These are phyloP conservation scores for Plasmodium inui DNA, from an alignment of 169 alveolate genomes.

Conservation along the genomic window DNA sequence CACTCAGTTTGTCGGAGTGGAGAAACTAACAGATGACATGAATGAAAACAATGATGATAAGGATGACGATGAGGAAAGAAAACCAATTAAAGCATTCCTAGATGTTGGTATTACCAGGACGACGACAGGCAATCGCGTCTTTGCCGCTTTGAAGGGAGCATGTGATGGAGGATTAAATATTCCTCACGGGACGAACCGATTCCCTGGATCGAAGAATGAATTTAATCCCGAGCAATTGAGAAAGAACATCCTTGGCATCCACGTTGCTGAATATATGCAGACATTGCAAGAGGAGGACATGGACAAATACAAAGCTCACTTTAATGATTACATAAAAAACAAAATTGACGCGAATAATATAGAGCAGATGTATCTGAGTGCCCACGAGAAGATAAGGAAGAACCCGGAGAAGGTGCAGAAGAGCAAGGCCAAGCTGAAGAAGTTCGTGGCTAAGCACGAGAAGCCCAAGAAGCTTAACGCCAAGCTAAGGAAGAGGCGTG, in stretches of 20 bases:
- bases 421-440: slow-evolving; percentile 88
- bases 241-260: slow-evolving; percentile 98
- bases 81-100: slow-evolving; percentile 99
- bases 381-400: slow-evolving; percentile 97
- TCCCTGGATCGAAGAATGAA: slow-evolving; percentile 97
- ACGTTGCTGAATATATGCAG: slow-evolving; percentile 97
- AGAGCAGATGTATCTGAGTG: slow-evolving; percentile 97
- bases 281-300: slow-evolving; percentile 96
- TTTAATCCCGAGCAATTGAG: slow-evolving; percentile 98
- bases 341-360: slow-evolving; percentile 95
- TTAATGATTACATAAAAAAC: slow-evolving; percentile 94
- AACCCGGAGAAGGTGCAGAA: slow-evolving; percentile 93
- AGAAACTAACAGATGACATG: slow-evolving; percentile 90
- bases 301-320: slow-evolving; percentile 95
- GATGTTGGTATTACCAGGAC: slow-evolving; percentile 99
- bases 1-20: slow-evolving; percentile 93
- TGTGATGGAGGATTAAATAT: slow-evolving; percentile 99
- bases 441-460: slow-evolving; percentile 91
- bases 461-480: slow-evolving; percentile 91
- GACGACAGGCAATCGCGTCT: slow-evolving; percentile 99
- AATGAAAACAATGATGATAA: slow-evolving; percentile 96
- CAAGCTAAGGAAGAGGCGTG: slow-evolving; percentile 94
- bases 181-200: slow-evolving; percentile 99
- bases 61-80: slow-evolving; percentile 93
- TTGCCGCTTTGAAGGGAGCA: slow-evolving; percentile 99